Percentiles rank a stretch among this genome's conserved stretches.
These are phyloP conservation scores for Leishmania amazonensis DNA, from an alignment of 208 protist species.

Conservation along the genomic window DNA sequence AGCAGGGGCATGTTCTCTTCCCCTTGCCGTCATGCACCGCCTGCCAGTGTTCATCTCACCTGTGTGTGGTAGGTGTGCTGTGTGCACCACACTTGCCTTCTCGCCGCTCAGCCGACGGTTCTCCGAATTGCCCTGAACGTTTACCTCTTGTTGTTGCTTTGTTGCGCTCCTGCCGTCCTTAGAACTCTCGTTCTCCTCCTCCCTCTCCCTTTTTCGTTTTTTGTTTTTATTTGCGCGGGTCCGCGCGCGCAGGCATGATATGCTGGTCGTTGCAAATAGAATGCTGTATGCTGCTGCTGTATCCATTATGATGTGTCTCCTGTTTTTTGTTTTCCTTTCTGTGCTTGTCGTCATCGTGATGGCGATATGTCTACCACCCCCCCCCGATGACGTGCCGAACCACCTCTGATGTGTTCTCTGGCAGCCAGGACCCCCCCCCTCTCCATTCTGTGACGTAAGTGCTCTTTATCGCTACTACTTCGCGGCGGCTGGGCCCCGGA, in stretches of 20 bases:
- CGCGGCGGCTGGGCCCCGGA: background rate
- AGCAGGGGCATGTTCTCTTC: background rate
- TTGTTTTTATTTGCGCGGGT: background rate
- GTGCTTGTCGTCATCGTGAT: background rate
- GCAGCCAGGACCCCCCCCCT: no score
- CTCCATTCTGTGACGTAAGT: no score
- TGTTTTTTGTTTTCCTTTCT: background rate
- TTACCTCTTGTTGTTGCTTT: background rate
- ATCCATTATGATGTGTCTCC: background rate
- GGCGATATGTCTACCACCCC: no score
- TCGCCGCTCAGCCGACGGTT: background rate
- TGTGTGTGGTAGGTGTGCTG: background rate
- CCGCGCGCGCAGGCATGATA: no score
- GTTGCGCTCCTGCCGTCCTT: background rate
- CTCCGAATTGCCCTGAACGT: background rate
- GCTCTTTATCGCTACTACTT: background rate
- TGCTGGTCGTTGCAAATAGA: background rate
- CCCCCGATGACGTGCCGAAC: no score
- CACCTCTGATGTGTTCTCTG: no score
- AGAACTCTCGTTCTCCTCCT: background rate
- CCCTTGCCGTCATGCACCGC: background rate
- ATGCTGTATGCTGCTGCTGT: background rate
- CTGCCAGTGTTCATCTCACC: background rate
- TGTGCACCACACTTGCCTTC: background rate
- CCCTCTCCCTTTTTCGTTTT: background rate